Percentiles rank a stretch among this genome's conserved stretches.
Conservation (phyloP, 2,329 filamentous ascomycete species). For the Neofusicoccum parvum region DNA sequence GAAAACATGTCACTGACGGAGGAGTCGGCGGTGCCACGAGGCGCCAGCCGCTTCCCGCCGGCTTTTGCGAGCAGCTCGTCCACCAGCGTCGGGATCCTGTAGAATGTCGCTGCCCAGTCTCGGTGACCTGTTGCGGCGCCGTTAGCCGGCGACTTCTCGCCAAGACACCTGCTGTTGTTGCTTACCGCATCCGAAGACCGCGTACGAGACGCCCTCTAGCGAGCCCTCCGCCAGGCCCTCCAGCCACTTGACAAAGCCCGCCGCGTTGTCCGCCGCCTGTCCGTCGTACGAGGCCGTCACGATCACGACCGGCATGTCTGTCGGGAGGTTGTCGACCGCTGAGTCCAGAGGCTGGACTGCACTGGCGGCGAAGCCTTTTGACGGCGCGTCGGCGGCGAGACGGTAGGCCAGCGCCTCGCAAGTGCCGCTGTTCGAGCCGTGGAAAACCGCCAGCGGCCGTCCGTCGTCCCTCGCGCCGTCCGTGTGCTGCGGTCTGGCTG, state of each 20-base stretch:
- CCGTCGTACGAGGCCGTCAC: conserved; percentile 48
- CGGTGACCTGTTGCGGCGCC: conserved; percentile 27
- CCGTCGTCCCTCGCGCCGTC: conserved; percentile 11
- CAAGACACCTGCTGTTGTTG: too few relatives aligned
- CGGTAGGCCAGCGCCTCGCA: conserved; percentile 45
- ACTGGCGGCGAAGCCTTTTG: conserved; percentile 40
- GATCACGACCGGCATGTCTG: conserved; percentile 42
- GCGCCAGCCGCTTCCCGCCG: conserved; percentile 35
- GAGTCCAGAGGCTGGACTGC: conserved; percentile 40
- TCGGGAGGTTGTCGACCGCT: conserved; percentile 37
- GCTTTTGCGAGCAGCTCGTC: conserved; percentile 33
- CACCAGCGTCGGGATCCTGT: conserved; percentile 43
- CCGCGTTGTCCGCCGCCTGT: conserved; percentile 46
- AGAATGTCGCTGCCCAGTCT: conserved; percentile 48
- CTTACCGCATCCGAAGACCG: conserved; percentile 44
- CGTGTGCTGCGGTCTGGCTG: not conserved
- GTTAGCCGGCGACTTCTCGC: too few relatives aligned
- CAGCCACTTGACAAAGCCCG: conserved; percentile 46
- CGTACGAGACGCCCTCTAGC: conserved; percentile 39
- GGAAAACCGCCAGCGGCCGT: conserved; percentile 35
- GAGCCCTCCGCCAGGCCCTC: conserved; percentile 31
- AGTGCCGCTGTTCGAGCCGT: conserved; percentile 46
- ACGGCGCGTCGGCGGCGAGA: conserved; percentile 37
- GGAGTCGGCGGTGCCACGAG: conserved; percentile 39
- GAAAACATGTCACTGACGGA: conserved; percentile 43